These are phyloP conservation scores for Spirogloea muscicola DNA, from an alignment of 139 green algal genomes.

Conservation along the genomic window DNA sequence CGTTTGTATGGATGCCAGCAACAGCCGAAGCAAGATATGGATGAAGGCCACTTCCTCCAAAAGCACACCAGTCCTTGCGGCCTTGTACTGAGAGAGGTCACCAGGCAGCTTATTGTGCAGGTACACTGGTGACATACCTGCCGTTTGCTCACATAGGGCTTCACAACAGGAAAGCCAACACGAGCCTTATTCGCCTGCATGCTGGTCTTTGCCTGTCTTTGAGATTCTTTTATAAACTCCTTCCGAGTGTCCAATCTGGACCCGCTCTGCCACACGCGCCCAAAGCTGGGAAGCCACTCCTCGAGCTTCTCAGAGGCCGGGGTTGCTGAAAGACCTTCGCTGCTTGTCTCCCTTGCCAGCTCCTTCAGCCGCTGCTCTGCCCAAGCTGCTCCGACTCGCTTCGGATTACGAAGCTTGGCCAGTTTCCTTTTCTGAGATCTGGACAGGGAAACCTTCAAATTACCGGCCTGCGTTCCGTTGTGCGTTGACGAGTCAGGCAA, in stretches of 20 bases:
- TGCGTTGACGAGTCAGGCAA: not conserved
- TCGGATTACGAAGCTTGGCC: constrained; percentile 12
- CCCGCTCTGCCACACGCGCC: constrained; percentile 21
- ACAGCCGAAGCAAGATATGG: too few species aligned
- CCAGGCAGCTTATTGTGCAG: not conserved
- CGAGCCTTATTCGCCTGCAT: not conserved
- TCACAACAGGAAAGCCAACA: not conserved
- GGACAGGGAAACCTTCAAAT: too few species aligned
- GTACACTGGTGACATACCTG: too few species aligned
- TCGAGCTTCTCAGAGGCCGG: not conserved
- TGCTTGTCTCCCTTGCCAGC: constrained; percentile 1
- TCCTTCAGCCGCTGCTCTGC: constrained; percentile 11
- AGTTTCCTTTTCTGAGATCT: constrained; percentile 3
- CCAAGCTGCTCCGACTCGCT: constrained; percentile 26
- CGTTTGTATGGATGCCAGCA: too few species aligned
- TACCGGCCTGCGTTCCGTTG: not conserved
- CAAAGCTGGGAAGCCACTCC: constrained; percentile 17
- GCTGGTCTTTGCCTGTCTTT: constrained; percentile 3
- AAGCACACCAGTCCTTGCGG: too few species aligned
- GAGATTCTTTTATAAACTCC: not conserved
- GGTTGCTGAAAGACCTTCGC: not conserved
- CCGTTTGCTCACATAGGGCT: constrained; percentile 13
- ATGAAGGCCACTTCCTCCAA: too few species aligned
- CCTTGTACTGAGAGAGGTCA: too few species aligned
- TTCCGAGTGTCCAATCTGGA: constrained; percentile 17